These are phyloP conservation scores for Nemania serpens DNA, from an alignment of 2,329 filamentous ascomycete species.

Conservation along the genomic window DNA sequence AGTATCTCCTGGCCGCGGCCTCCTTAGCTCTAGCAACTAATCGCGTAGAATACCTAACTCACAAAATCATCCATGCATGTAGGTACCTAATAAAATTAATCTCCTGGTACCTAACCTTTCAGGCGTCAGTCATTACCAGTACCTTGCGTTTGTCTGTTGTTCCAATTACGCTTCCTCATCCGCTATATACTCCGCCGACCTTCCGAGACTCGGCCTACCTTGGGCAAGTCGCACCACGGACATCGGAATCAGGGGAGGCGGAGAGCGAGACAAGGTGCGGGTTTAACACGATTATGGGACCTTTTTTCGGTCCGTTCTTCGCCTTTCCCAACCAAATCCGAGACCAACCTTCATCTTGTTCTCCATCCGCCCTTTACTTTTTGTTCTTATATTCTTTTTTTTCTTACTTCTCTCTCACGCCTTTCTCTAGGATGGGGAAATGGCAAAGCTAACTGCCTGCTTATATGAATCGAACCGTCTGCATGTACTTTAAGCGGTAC, in stretches of 20 bases:
- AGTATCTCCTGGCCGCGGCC: too few relatives aligned
- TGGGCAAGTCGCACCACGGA: neutral
- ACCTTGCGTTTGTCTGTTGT: too few relatives aligned
- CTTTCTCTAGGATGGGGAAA: neutral
- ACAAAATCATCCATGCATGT: too few relatives aligned
- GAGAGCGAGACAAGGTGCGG: slow-evolving; percentile 13
- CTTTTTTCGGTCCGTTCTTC: slow-evolving; percentile 12
- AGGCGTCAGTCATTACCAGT: too few relatives aligned
- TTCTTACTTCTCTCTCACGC: neutral
- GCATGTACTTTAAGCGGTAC: too few relatives aligned
- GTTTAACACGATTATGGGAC: slow-evolving; percentile 7
- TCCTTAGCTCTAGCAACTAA: too few relatives aligned
- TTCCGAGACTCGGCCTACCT: slow-evolving; percentile 15
- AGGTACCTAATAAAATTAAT: too few relatives aligned
- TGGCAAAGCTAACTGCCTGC: neutral
- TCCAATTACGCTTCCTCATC: too few relatives aligned
- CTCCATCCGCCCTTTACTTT: neutral
- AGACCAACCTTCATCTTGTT: neutral
- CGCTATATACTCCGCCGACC: neutral
- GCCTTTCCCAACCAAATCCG: neutral
- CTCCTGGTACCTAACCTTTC: too few relatives aligned
- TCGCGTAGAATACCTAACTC: too few relatives aligned
- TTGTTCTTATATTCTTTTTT: neutral
- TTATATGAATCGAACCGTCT: neutral
- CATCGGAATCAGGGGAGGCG: slow-evolving; percentile 9